These are phyloP conservation scores for Coleophoma crateriformis DNA, from an alignment of 2,329 filamentous ascomycete genomes.

Conservation along the genomic window DNA sequence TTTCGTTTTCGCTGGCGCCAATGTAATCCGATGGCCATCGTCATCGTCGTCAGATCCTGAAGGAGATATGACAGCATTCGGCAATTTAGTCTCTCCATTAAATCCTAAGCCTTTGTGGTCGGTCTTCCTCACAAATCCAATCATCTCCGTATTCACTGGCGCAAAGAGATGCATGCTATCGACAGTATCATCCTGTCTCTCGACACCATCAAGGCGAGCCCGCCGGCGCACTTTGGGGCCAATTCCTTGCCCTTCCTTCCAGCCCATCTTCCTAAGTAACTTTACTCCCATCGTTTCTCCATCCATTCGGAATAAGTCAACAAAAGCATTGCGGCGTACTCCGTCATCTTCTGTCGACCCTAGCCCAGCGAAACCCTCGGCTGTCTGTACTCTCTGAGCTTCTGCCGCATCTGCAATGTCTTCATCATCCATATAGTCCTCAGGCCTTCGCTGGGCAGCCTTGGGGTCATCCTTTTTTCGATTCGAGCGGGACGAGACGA, in stretches of 20 bases:
- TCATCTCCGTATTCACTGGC: conserved; percentile 71
- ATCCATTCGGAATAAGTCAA: conserved; percentile 65
- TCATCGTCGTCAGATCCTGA: conserved; percentile 39
- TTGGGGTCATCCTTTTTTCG: conserved; percentile 64
- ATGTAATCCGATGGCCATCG: conserved; percentile 25
- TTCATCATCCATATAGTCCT: conserved; percentile 98
- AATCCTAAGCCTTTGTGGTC: conserved; percentile 69
- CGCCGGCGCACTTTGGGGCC: conserved; percentile 77
- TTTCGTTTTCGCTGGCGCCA: conserved; percentile 28
- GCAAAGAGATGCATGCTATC: conserved; percentile 68
- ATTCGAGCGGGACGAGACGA: conserved; percentile 81
- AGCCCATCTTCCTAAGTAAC: conserved; percentile 87
- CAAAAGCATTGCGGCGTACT: conserved; percentile 45
- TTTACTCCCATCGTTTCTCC: conserved; percentile 86
- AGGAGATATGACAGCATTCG: conserved; percentile 13
- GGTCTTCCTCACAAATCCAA: conserved; percentile 58
- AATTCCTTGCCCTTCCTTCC: conserved; percentile 89
- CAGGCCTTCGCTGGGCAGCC: conserved; percentile 53
- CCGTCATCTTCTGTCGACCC: conserved; percentile 59
- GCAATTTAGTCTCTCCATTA: conserved; percentile 50
- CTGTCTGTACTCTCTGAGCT: conserved; percentile 66
- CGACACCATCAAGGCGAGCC: conserved; percentile 59
- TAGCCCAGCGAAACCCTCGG: conserved; percentile 68
- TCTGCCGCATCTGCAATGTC: conserved; percentile 85
- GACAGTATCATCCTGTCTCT: conserved; percentile 30